phyloP scores from a whole-genome alignment of 306 rosid species.

The Acacia acuminata region DNA sequence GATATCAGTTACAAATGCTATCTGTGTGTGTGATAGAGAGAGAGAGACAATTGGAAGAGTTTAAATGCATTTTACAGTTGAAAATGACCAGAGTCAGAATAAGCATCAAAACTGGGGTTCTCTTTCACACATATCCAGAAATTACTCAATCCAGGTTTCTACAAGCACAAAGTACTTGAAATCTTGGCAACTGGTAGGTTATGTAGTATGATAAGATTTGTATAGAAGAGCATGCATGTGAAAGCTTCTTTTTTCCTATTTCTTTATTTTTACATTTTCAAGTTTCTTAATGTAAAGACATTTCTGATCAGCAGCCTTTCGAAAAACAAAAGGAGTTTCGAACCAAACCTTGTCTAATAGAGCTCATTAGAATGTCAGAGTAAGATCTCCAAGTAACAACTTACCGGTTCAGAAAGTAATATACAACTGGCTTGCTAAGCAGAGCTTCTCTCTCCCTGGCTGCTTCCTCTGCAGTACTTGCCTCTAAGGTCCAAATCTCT shows the following conservation, averaged over 20 bases:
- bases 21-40: conserved; percentile 18
- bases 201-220: conserved; percentile 1
- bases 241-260: neutral
- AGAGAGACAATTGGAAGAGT: conserved; percentile 17
- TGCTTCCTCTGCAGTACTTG: conserved; percentile 84
- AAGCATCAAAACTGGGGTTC: conserved; percentile 14
- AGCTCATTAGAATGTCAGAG: conserved; percentile 13
- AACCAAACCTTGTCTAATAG: conserved; percentile 1
- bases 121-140: conserved; percentile 14
- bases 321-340: conserved; percentile 7
- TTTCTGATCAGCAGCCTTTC: neutral
- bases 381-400: conserved; percentile 18
- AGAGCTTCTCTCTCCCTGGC: conserved; percentile 88
- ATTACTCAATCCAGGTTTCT: conserved; percentile 14
- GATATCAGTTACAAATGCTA: conserved; percentile 1
- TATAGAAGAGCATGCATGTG: neutral
- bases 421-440: conserved; percentile 87
- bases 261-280: neutral
- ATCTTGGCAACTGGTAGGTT: conserved; percentile 15
- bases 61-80: conserved; percentile 24
- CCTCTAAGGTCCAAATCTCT: conserved; percentile 96
- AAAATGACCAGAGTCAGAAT: neutral
- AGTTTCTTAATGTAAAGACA: neutral
- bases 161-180: conserved; percentile 1
- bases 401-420: conserved; percentile 83